Conservation (phyloP, 768 basidiomycete genomes). For the Boletus vinaceobasis region DNA sequence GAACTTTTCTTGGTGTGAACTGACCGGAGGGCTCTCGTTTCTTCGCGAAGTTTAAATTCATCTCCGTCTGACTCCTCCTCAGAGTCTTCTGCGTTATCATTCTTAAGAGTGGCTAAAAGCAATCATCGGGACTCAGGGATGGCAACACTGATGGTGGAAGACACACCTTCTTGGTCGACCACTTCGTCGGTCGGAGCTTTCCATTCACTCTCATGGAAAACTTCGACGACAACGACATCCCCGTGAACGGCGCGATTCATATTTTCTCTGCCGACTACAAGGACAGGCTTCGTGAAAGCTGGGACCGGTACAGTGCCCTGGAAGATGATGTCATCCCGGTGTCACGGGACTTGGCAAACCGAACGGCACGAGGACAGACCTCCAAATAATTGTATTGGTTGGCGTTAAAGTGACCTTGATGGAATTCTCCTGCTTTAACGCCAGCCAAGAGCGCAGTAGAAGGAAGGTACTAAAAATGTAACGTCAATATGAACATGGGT, state of each 20-base stretch:
- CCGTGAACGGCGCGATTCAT: slow-evolving; percentile 97
- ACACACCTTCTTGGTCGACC: slow-evolving; percentile 84
- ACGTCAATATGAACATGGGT: not conserved
- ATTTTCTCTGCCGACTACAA: slow-evolving; percentile 84
- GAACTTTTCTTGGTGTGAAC: slow-evolving; percentile 22
- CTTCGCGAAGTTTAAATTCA: slow-evolving; percentile 38
- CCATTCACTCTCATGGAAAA: slow-evolving; percentile 88
- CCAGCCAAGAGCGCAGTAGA: slow-evolving; percentile 71
- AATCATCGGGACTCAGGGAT: not conserved
- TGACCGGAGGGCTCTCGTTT: slow-evolving; percentile 37
- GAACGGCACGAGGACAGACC: slow-evolving; percentile 37
- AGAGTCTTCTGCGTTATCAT: slow-evolving; percentile 83
- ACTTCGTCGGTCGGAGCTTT: slow-evolving; percentile 90
- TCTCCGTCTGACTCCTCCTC: slow-evolving; percentile 53
- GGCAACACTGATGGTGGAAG: not conserved
- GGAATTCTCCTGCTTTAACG: slow-evolving; percentile 76
- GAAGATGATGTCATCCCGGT: not conserved
- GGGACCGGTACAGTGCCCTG: slow-evolving; percentile 81
- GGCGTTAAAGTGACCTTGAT: slow-evolving; percentile 94
- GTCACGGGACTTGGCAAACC: not conserved
- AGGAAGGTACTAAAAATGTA: slow-evolving; percentile 65
- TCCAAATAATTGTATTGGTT: slow-evolving; percentile 96
- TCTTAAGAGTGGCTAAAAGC: slow-evolving; percentile 65
- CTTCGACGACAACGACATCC: slow-evolving; percentile 86
- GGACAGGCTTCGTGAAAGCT: slow-evolving; percentile 69